Base-by-base conservation (phyloP, 2,329 filamentous ascomycete species). In the Pezicula radicicola region DNA sequence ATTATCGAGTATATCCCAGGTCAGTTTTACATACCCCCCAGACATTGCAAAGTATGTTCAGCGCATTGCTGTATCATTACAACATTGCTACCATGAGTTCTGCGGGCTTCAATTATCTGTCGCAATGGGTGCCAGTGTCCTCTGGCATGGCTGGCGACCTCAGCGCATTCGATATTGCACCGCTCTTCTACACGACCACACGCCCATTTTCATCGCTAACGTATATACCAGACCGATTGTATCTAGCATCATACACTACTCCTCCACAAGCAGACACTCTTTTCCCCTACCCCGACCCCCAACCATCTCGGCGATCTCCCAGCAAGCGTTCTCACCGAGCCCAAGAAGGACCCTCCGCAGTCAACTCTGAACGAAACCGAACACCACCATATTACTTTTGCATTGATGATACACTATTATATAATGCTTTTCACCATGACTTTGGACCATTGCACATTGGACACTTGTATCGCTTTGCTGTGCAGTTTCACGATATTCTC, bases 401-500 rank as follows among this genome's bases (percentile, higher is more conserved):
- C 47, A 86, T 97, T 60, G 94, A 99, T 68, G 90, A 96, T 67
- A 87, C 79, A 39, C 84, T 99, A 42, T 80, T 96, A 44, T 99
- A 99, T 79, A 99, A 99, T 71, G 92, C 93, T 30, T 99, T 99
- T 73, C 92, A 97, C 73, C 92, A 95, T 65, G 94, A 99, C 74
- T 99, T 99, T 70, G 94, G 94, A 64, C 94, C 94, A 65, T 78
- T 99, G 54, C 94, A 99, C 75, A 96, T 99, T 61, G 94, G 94
- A 25, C 94, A 99, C 70, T 77, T 99, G 39, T 99, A 97, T 77
- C 84, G 94, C 57, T 99, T 97, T 70, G 93, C 94, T 4, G 89
- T 97, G 49, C 87, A 93, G 64, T 91, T 99, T 68, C 94, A 99
- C 68, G 93, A 97, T 63, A 91, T 97, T 44, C 80, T 99, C 35